phyloP scores from a whole-genome alignment of 2,329 filamentous ascomycete species.

The Plenodomus tracheiphilus region DNA sequence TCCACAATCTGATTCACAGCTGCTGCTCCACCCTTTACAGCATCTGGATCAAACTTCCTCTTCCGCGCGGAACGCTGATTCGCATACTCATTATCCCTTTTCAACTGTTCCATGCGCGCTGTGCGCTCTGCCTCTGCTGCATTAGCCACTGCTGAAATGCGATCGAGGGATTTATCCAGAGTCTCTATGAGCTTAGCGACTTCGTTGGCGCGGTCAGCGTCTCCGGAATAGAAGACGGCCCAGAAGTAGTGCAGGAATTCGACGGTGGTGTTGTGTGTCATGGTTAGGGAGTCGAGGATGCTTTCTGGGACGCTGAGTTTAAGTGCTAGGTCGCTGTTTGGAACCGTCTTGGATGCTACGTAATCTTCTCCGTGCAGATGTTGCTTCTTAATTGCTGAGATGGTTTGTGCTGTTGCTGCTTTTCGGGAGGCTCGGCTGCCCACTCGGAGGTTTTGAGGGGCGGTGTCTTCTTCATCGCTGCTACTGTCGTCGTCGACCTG shows the following conservation, averaged over 20 bases:
- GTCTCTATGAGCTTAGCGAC: constrained; percentile 82
- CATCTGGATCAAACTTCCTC: constrained; percentile 68
- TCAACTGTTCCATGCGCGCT: constrained; percentile 66
- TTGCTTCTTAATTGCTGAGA: constrained; percentile 66
- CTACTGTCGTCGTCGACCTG: constrained; percentile 69
- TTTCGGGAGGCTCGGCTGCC: constrained; percentile 70
- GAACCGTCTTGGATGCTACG: constrained; percentile 23
- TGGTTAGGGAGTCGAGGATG: constrained; percentile 64
- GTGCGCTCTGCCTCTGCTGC: constrained; percentile 77
- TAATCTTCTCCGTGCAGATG: constrained; percentile 58
- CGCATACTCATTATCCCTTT: constrained; percentile 70
- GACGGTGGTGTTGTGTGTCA: constrained; percentile 88
- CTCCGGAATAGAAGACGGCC: constrained; percentile 86
- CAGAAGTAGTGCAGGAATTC: constrained; percentile 99
- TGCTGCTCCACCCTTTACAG: constrained; percentile 73
- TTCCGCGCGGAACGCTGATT: constrained; percentile 75
- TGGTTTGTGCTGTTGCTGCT: constrained; percentile 67
- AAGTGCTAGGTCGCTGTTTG: constrained; percentile 34
- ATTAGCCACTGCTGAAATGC: constrained; percentile 78
- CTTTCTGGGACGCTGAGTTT: constrained; percentile 43
- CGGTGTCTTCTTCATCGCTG: constrained; percentile 62
- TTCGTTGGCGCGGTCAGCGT: constrained; percentile 78
- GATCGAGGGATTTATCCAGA: constrained; percentile 72
- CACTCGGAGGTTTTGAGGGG: constrained; percentile 61
- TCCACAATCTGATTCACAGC: constrained; percentile 77